Percentiles rank a stretch among this genome's conserved stretches.
Conservation (phyloP, 176 grass and related monocot species). For the Eremochloa ophiuroides region DNA sequence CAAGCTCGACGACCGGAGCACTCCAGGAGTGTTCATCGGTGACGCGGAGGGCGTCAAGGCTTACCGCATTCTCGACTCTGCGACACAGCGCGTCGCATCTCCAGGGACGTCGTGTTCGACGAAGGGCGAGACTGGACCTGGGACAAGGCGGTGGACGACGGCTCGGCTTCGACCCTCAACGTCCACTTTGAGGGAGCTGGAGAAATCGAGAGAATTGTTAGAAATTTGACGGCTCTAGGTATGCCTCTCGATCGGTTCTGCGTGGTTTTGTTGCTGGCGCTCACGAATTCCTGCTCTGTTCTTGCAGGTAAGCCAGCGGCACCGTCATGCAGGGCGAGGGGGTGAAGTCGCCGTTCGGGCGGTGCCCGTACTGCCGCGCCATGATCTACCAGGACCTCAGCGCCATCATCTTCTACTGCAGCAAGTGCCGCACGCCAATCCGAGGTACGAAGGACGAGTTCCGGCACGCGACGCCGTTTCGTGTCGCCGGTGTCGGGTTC, state of each 20-base stretch:
- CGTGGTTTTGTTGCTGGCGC: not conserved
- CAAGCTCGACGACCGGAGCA: too few species aligned
- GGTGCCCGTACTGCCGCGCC: slow-evolving; percentile 60
- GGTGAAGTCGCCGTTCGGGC: slow-evolving; percentile 48
- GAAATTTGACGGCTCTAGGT: not conserved
- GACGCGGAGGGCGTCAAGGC: too few species aligned
- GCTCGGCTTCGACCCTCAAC: too few species aligned
- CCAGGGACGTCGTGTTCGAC: too few species aligned
- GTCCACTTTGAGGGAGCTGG: too few species aligned
- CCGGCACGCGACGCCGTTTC: too few species aligned
- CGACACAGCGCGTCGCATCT: too few species aligned
- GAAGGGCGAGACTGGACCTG: too few species aligned
- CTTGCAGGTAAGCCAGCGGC: not conserved
- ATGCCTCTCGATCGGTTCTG: not conserved
- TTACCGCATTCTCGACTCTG: too few species aligned
- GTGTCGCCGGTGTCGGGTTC: too few species aligned
- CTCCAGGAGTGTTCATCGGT: too few species aligned
- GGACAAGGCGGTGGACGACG: too few species aligned
- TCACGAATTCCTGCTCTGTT: not conserved
- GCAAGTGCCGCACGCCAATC: slow-evolving; percentile 55
- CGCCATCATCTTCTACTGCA: slow-evolving; percentile 56
- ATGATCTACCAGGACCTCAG: slow-evolving; percentile 61
- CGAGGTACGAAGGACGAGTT: not conserved
- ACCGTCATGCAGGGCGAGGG: slow-evolving; percentile 22
- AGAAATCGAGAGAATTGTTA: not conserved